Base-by-base conservation (phyloP, 768 basidiomycete species). In the Leccinum variicolor region DNA sequence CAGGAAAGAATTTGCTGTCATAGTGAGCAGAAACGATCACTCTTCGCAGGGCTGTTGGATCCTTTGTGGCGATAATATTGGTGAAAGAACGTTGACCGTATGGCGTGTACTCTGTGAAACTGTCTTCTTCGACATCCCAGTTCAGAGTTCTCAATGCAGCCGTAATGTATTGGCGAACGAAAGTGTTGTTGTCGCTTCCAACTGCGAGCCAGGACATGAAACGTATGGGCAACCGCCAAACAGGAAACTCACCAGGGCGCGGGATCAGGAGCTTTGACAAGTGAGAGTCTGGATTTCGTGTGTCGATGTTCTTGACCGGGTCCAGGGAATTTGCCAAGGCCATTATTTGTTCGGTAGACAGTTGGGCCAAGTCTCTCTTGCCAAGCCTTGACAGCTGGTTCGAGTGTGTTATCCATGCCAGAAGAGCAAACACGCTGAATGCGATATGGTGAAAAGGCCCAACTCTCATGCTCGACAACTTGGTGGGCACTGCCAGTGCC, bases 31-130 rank as follows among this genome's bases (percentile, higher is more conserved):
- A 79, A n/a, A 99, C 71, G 15, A 96, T 79, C 33, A 99, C 79
- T 59, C 92, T 86, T 47, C 91, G 75, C 2, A 87, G 76, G 0
- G 97, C 95, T 17, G 75, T 71, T n/a, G 91, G 90, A 68, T 98
- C 89, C 70, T 97, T 97, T 11, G 97, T 98, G 31, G 94, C 96
- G 62, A 98, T 87, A 51, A 98, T 78, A 74, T 99, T 99, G 14
- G 85, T 87, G 70, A 99, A 96, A 39, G 77, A 76, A 64, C 84
- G 91, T 31, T 69, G 66, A 4, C 96, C 97, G 61, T 89, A 82
- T 1, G 97, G 97, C 2, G 97, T 98, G 17, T 74, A 67, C 51
- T 79, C 87, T 6, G 76, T 82, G 76, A 98, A 98, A 23, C 79
- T 75, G 65, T 97, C 94, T 66, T 87, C 82, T 67, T 97, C 93